Conservation (phyloP, 257 asterid species). For the Solanum ossicruentum region DNA sequence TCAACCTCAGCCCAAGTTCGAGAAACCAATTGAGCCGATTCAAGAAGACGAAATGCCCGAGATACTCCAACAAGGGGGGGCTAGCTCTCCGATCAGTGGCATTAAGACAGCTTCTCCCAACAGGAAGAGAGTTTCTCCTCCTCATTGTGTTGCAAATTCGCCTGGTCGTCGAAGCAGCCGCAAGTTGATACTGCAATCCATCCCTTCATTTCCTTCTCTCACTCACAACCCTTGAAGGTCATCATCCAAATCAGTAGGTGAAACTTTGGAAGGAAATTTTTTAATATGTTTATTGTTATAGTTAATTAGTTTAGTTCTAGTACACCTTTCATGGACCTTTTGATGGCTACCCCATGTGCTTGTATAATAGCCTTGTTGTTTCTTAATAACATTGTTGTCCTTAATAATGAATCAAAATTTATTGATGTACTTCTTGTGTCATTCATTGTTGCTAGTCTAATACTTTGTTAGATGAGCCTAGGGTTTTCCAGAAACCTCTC, state of each 20-base stretch:
- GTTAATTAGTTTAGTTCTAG: conserved; percentile 1
- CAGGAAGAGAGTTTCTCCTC: conserved; percentile 33
- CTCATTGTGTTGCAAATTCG: conserved; percentile 21
- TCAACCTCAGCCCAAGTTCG: conserved; percentile 50
- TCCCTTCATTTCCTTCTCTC: conserved; percentile 63
- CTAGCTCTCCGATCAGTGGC: conserved; percentile 34
- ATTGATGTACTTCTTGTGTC: background rate
- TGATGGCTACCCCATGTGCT: background rate
- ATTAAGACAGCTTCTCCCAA: conserved; percentile 67
- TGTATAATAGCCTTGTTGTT: conserved; percentile 12
- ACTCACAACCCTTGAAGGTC: conserved; percentile 20
- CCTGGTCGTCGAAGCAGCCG: conserved; percentile 44
- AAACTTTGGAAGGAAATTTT: background rate
- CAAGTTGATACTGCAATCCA: conserved; percentile 61
- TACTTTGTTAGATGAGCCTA: background rate
- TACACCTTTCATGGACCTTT: background rate
- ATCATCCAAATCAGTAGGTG: background rate
- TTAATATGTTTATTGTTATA: background rate
- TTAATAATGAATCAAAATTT: background rate
- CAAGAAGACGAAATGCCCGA: conserved; percentile 66
- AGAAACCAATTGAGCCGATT: conserved; percentile 32
- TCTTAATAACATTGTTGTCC: background rate
- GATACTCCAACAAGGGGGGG: conserved; percentile 49
- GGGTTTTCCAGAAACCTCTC: background rate
- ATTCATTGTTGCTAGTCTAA: background rate